Evolutionary conservation across 257 asterid species (phyloP), one percentile per base, ranked within the genome.

Genomic region (Solanum pinnatisectum): DNA sequence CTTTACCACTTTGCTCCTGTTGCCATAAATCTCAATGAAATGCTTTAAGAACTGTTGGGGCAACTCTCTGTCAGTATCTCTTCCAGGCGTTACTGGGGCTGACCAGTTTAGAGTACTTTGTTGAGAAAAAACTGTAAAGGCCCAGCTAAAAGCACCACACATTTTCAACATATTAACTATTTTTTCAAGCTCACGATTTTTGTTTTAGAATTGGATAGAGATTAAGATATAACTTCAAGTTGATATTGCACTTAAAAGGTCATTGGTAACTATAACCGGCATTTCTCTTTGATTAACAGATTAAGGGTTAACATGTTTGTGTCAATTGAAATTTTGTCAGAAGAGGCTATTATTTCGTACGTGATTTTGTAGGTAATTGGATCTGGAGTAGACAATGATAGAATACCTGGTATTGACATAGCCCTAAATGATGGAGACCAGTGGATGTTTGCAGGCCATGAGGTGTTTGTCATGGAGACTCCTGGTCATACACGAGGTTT

Each of bases 361-460:
- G 44, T 87, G 35, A 83, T 60, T 73, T 65, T 92, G 85, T 88
- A 97, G 99, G 97, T 97, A 67, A 96, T 96, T 90, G 99, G 99
- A 86, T 93, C 99, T 20, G 92, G 91, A 86, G 44, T 87, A 89
- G 99, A 97, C 93, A 91, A 90, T 89, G 99, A 95, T 84, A 96
- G 95, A 88, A 97, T 97, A 91, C 99, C 99, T 88, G 99, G 99
- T 79, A 94, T 97, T 89, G 99, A 97, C 93, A 96, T 97, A 81
- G 93, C 91, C 71, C 88, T 97, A 88, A 92, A 91, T 86, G 98
- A 96, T 90, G 98, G 98, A 37, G 99, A 96, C 89, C 94, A 95
- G 87, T 97, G 99, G 99, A 95, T 92, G 99, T 96, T 97, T 92
- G 99, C 99, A 85, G 92, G 99, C 89, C 99, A 97, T 89, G 98